Conservation (phyloP, 345 rosid species). For the Salix koriyanagi region DNA sequence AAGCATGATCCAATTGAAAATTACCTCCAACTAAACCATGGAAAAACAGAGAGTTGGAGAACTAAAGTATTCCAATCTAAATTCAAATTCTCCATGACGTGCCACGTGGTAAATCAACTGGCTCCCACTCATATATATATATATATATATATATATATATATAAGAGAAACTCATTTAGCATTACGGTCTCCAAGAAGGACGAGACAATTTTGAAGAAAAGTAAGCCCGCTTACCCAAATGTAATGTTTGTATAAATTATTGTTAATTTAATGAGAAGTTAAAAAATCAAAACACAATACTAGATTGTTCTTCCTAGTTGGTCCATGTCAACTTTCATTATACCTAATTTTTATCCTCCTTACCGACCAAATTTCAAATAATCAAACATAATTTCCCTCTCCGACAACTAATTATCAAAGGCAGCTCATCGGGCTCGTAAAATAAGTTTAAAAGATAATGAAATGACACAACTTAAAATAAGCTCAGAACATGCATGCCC, state of each 20-base stretch:
- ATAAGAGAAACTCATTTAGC: not conserved
- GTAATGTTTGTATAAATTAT: not conserved
- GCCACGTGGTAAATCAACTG: not conserved
- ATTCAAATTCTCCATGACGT: not conserved
- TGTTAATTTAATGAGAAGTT: too few species aligned
- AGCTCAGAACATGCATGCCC: not conserved
- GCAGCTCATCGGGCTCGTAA: not conserved
- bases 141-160: not conserved
- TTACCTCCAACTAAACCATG: not conserved
- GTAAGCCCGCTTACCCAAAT: not conserved
- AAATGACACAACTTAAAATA: conserved; percentile 12
- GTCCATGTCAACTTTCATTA: not conserved
- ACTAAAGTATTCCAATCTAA: not conserved
- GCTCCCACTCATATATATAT: not conserved
- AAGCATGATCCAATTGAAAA: too few species aligned
- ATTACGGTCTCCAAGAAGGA: not conserved
- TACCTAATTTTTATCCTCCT: conserved; percentile 11
- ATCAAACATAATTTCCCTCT: not conserved
- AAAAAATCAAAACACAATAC: too few species aligned
- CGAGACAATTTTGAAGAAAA: too few species aligned
- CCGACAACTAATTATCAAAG: not conserved
- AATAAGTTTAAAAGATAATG: conserved; percentile 2
- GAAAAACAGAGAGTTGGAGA: not conserved
- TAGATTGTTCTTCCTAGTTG: not conserved
- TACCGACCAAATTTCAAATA: not conserved